Evolutionary conservation across 257 asterid species (phyloP).

Genomic region (Paulownia fortunei): DNA sequence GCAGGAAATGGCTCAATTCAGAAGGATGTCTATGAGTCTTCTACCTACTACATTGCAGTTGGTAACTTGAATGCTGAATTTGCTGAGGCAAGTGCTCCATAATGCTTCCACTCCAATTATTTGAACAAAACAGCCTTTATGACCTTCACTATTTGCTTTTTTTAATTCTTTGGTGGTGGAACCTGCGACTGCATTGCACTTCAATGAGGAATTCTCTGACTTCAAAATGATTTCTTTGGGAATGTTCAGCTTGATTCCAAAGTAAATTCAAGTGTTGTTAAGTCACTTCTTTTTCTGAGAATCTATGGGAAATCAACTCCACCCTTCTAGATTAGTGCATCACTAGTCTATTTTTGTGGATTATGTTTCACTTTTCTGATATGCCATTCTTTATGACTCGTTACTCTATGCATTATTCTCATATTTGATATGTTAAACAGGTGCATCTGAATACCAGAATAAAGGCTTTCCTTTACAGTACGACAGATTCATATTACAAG

Average conservation of each 20-base stretch:
- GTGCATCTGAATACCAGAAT: conserved; percentile 53
- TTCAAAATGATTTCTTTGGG: background rate
- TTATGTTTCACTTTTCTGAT: background rate
- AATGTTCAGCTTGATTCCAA: background rate
- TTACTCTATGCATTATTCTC: conserved; percentile 7
- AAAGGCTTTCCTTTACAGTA: conserved; percentile 56
- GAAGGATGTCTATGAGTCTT: conserved; percentile 53
- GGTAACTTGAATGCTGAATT: conserved; percentile 68
- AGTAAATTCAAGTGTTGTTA: background rate
- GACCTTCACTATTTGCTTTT: background rate
- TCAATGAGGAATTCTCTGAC: background rate
- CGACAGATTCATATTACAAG: conserved; percentile 62
- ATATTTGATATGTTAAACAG: conserved; percentile 50
- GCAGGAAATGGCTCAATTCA: conserved; percentile 74
- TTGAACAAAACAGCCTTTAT: background rate
- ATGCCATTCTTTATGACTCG: conserved; percentile 8
- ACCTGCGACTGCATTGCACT: background rate
- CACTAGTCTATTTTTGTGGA: background rate
- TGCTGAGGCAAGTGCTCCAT: conserved; percentile 55
- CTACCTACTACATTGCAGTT: conserved; percentile 68
- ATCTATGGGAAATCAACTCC: background rate
- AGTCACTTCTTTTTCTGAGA: background rate
- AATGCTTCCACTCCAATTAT: background rate
- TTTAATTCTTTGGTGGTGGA: conserved; percentile 13
- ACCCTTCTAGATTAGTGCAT: background rate